Conservation (phyloP, 225 moss, liverwort and hornwort species). For the Bryum argenteum region DNA sequence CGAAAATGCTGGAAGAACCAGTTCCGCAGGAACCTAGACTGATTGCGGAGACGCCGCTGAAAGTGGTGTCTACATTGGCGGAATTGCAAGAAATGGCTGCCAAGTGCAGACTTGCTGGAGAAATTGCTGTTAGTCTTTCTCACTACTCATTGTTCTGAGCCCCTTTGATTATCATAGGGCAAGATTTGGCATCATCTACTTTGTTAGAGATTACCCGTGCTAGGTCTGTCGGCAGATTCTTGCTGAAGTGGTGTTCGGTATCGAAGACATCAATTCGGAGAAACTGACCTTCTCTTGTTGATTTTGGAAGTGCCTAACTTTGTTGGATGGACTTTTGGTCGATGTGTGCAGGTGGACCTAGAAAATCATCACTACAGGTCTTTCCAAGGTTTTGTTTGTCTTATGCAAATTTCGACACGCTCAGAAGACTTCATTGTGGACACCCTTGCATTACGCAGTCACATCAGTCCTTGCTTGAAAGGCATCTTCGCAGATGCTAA, state of each 20-base stretch:
- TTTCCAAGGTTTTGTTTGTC: conserved; percentile 96
- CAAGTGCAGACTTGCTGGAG: conserved; percentile 76
- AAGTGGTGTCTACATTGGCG: conserved; percentile 59
- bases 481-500: conserved; percentile 69
- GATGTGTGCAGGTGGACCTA: conserved; percentile 75
- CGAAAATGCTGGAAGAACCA: conserved; percentile 55
- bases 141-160: conserved; percentile 24
- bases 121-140: conserved; percentile 79
- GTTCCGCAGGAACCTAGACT: conserved; percentile 55
- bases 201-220: conserved; percentile 13
- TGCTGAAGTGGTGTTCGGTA: conserved; percentile 13
- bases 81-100: conserved; percentile 70
- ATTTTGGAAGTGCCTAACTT: not conserved
- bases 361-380: conserved; percentile 98
- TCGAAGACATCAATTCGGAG: not conserved
- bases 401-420: conserved; percentile 97
- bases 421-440: conserved; percentile 93
- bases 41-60: conserved; percentile 71
- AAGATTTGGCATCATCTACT: conserved; percentile 22
- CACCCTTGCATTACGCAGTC: conserved; percentile 81
- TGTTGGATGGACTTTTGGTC: conserved; percentile 26
- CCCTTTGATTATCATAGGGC: conserved; percentile 29
- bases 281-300: conserved; percentile 5
- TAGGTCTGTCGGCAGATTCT: conserved; percentile 15
- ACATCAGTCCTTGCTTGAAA: conserved; percentile 70